Evolutionary conservation across 331 rosid genomes (phyloP).

Genomic region (Quercus phellos): DNA sequence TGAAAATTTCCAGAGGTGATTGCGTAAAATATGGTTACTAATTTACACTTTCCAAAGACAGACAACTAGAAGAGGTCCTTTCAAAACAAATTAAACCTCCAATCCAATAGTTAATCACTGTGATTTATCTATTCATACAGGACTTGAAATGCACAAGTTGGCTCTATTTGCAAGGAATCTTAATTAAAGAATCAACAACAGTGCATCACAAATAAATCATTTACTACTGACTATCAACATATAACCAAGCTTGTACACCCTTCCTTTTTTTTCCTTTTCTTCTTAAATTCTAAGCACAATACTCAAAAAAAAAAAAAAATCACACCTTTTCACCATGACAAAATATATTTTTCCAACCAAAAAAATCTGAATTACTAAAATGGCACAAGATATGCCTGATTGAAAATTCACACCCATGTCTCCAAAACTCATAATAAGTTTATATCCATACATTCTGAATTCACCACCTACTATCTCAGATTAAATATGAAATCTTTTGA

Average conservation of each 20-base stretch:
- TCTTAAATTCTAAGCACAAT: not conserved
- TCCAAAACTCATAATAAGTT: not conserved
- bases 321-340: not conserved
- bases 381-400: not conserved
- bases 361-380: too few relatives aligned
- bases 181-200: not conserved
- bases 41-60: not conserved
- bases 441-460: too few relatives aligned
- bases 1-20: too few relatives aligned
- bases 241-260: not conserved
- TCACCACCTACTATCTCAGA: too few relatives aligned
- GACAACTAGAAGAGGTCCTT: not conserved
- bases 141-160: too few relatives aligned
- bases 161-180: not conserved
- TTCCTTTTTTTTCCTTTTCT: not conserved
- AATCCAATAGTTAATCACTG: not conserved
- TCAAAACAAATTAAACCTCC: not conserved
- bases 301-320: too few relatives aligned
- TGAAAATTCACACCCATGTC: not conserved
- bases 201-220: not conserved
- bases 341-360: too few relatives aligned
- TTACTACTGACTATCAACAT: not conserved
- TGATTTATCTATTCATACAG: not conserved
- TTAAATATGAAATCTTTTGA: too few relatives aligned
- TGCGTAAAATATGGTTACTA: not conserved